Percentiles rank a stretch among this genome's conserved stretches.
These are phyloP conservation scores for Lycium ferocissimum DNA, from an alignment of 257 asterid genomes.

Conservation along the genomic window DNA sequence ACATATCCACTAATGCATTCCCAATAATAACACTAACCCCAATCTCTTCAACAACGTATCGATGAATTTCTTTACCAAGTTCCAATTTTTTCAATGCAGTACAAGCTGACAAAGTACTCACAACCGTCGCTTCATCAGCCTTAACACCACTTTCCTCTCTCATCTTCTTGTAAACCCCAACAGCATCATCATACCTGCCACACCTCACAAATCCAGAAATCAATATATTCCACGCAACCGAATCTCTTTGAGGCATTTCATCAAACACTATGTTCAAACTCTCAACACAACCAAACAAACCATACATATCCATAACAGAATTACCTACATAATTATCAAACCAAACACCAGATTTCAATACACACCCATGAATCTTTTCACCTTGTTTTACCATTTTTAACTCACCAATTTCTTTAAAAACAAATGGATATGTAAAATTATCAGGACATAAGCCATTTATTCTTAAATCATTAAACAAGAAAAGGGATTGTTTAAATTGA, in stretches of 20 bases:
- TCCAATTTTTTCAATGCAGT: slow-evolving; percentile 63
- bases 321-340: slow-evolving; percentile 67
- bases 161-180: slow-evolving; percentile 61
- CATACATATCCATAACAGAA: slow-evolving; percentile 74
- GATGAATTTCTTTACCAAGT: slow-evolving; percentile 72
- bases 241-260: slow-evolving; percentile 65
- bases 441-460: slow-evolving; percentile 64
- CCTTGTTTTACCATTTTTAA: slow-evolving; percentile 55
- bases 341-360: slow-evolving; percentile 60
- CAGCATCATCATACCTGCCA: slow-evolving; percentile 60
- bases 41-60: slow-evolving; percentile 52
- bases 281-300: slow-evolving; percentile 54
- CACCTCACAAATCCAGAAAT: slow-evolving; percentile 65
- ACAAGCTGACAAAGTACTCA: slow-evolving; percentile 82
- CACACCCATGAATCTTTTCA: slow-evolving; percentile 78
- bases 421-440: slow-evolving; percentile 78
- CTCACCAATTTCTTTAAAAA: slow-evolving; percentile 68
- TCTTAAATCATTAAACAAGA: slow-evolving; percentile 72
- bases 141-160: slow-evolving; percentile 45
- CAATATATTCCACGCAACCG: slow-evolving; percentile 74
- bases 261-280: slow-evolving; percentile 64
- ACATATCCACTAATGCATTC: slow-evolving; percentile 83
- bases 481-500: slow-evolving; percentile 50
- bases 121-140: slow-evolving; percentile 83
- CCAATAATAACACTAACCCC: slow-evolving; percentile 61